Evolutionary conservation across 2,329 filamentous ascomycete species (phyloP).

Genomic region (Fusarium clavum): DNA sequence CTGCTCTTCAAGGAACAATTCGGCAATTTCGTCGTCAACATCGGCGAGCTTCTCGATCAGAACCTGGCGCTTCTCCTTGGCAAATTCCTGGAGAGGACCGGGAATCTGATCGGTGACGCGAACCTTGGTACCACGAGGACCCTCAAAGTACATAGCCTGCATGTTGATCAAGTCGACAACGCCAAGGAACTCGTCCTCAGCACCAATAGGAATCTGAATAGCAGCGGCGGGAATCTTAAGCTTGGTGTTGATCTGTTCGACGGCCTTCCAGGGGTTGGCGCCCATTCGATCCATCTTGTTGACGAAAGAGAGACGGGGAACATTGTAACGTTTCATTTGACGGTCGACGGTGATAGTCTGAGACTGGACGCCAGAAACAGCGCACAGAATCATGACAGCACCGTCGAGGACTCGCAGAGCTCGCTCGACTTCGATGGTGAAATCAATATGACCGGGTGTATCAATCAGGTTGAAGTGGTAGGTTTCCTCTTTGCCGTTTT

Average conservation of each 20-base stretch:
- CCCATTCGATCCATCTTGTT: slow-evolving; percentile 99
- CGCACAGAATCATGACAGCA: slow-evolving; percentile 98
- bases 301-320: slow-evolving; percentile 94
- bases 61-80: slow-evolving; percentile 82
- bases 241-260: slow-evolving; percentile 98
- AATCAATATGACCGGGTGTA: slow-evolving; percentile 98
- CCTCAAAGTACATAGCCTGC: slow-evolving; percentile 94
- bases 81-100: slow-evolving; percentile 79
- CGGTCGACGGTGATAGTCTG: slow-evolving; percentile 98
- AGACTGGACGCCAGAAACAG: slow-evolving; percentile 95
- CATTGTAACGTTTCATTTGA: slow-evolving; percentile 98
- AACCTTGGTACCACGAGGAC: slow-evolving; percentile 81
- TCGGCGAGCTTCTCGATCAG: slow-evolving; percentile 96
- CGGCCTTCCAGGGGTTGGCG: slow-evolving; percentile 95
- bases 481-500: slow-evolving; percentile 84
- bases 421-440: slow-evolving; percentile 98
- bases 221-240: slow-evolving; percentile 93
- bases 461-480: slow-evolving; percentile 99
- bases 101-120: slow-evolving; percentile 84
- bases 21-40: slow-evolving; percentile 97
- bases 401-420: slow-evolving; percentile 94
- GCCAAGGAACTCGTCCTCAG: slow-evolving; percentile 90
- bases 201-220: slow-evolving; percentile 92
- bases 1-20: slow-evolving; percentile 90
- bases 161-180: slow-evolving; percentile 93